Base-by-base conservation (phyloP, 768 basidiomycete genomes). In the Lyophyllum shimeji region DNA sequence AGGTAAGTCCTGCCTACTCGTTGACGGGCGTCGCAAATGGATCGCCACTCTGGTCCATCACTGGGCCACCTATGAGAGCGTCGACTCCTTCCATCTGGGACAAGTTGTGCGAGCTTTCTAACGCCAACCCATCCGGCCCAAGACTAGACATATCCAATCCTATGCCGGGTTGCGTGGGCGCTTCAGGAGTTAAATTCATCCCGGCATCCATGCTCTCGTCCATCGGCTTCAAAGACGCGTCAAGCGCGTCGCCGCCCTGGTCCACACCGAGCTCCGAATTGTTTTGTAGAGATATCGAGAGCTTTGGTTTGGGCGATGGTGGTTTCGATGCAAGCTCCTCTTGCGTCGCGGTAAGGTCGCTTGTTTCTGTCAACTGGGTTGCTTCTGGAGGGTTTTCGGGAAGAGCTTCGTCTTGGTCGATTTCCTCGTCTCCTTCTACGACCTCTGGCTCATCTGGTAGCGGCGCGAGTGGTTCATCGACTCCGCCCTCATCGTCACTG, bases 401-500 rank as follows among this genome's bases (percentile, higher is more conserved):
- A 15, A 79, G 78, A 18, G 69, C 63, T 57, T 88, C 89, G 52
- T 90, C 90, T 58, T 83, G 80, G 53, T 89, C 87, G 68, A 86
- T 78, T 53, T 92, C 90, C 46, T 90, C 89, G 49, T 88, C 85
- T 44, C 82, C 82, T 45, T 92, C 91, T 0, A 82, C 84, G 7
- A 82, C 82, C 67, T 93, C 90, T 23, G 85, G 82, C 61, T 92
- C 90, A 53, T 83, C 81, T 4, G 89, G 91, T 42, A 93, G 75
- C 17, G 91, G 91, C 1, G 84, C 91, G 23, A 93, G 77, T 13
- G 90, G 90, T 63, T 90, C 89, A 61, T 93, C 89, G 0, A 75
- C 82, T 59, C 85, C 87, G 49, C 82, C 88, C 64, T 93, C 92
- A 56, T 93, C 89, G 64, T 93, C 91, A 64, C 88, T 91, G 63